Base-by-base conservation (phyloP, 352 stramenopile genomes). In the Phytophthora ramorum region DNA sequence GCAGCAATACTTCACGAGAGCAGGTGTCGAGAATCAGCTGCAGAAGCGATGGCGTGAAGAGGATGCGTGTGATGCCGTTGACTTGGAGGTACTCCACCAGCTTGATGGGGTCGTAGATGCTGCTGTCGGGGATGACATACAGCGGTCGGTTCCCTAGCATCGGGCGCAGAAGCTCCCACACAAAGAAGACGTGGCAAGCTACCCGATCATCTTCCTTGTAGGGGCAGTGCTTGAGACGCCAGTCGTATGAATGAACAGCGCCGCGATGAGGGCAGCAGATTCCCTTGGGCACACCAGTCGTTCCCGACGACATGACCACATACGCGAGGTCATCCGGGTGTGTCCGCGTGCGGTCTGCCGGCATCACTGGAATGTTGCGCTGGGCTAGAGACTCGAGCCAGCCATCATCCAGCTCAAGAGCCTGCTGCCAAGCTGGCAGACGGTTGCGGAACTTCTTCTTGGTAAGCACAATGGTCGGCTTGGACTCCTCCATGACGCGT, bases 181-280 rank as follows among this genome's bases (percentile, higher is more conserved):
- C 91, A 60, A 98, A 98, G 68, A 98, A 98, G 17, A 98, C 92
- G 63, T 97, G 95, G 47, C 87, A 97, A 22, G 92, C 93, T 49
- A 97, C 91, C 44, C 85, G 78, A 28, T 97, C 86, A 37, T 95
- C 78, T 38, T 81, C 74, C 22, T 85, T 71, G 47, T 83, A 91
- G 10, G 85, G 81, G 13, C 83, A 92, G 48, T 91, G 78, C n/a
- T 78, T 80, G 12, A 96, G 78, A 1, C 92, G 91, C 82, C 93
- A 97, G 50, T 96, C 54, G 71, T 98, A 98, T 13, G 91, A 98
- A 71, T 97, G 91, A 12, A 97, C 90, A 6, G 93, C 90, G 24
- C 91, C 92, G 28, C 95, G 89, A 71, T 98, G 95, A 12, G 93
- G 93, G 53, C 92, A 97, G 73, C 90, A 97, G 61, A 98, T 98